Evolutionary conservation across 192 early-diverging fungal species (phyloP).

Genomic region (Dissophora globulifera): DNA sequence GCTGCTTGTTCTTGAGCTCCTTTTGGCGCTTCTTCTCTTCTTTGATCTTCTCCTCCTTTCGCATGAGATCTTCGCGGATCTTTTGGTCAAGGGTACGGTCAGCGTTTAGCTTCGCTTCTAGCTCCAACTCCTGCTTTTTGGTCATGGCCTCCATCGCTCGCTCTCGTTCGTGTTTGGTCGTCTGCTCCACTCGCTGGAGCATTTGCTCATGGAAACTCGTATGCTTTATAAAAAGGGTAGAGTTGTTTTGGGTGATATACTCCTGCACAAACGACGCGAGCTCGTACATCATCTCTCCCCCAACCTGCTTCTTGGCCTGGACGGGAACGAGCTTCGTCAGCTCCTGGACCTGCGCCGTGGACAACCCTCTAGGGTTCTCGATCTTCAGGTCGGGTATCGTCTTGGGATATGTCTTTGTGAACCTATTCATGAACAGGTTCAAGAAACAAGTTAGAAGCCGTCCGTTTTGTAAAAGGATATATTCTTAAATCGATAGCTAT

Average conservation of each 20-base stretch:
- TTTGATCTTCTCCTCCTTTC: constrained; percentile 55
- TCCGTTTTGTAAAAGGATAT: no score
- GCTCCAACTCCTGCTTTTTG: constrained; percentile 44
- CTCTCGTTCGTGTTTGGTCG: constrained; percentile 55
- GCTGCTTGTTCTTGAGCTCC: constrained; percentile 49
- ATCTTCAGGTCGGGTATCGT: constrained; percentile 67
- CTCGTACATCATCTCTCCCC: constrained; percentile 77
- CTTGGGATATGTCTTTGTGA: constrained; percentile 76
- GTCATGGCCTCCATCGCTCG: constrained; percentile 47
- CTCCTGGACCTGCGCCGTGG: constrained; percentile 58
- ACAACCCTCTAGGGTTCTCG: constrained; percentile 63
- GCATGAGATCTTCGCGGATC: constrained; percentile 53
- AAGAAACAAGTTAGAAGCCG: no score
- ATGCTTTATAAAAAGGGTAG: constrained; percentile 61
- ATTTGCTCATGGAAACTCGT: constrained; percentile 67
- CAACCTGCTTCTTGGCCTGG: constrained; percentile 55
- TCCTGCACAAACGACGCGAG: constrained; percentile 66
- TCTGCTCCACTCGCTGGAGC: constrained; percentile 61
- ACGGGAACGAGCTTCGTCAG: constrained; percentile 49
- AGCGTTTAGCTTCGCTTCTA: constrained; percentile 35
- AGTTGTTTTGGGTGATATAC: constrained; percentile 68
- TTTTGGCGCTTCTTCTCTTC: constrained; percentile 52
- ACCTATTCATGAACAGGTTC: constrained; percentile 50
- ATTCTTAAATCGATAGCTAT: no score
- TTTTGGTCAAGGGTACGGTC: constrained; percentile 46